Percentiles rank a stretch among this genome's conserved stretches.
These are phyloP conservation scores for Penicillium sumatraense DNA, from an alignment of 2,329 filamentous ascomycete species.

Conservation along the genomic window DNA sequence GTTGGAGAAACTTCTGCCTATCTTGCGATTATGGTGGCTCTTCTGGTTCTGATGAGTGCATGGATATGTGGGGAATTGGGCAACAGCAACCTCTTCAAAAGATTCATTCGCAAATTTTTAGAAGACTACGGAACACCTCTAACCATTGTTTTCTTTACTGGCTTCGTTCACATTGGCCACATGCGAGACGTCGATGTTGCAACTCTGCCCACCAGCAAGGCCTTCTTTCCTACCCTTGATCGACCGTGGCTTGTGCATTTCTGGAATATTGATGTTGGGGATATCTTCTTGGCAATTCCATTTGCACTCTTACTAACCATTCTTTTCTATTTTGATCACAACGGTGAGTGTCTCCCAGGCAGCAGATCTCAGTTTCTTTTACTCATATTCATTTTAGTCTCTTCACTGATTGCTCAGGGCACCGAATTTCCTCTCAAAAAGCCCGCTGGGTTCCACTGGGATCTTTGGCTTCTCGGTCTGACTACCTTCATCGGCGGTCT, in stretches of 20 bases:
- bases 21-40: constrained; percentile 74
- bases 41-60: constrained; percentile 77
- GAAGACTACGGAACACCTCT: constrained; percentile 88
- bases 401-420: constrained; percentile 79
- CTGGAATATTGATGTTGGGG: constrained; percentile 73
- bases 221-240: constrained; percentile 77
- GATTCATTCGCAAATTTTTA: constrained; percentile 77
- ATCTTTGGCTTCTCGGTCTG: constrained; percentile 77
- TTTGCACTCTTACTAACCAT: constrained; percentile 84
- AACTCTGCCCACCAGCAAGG: constrained; percentile 73
- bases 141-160: constrained; percentile 84
- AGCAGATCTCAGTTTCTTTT: not conserved
- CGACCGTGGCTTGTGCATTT: constrained; percentile 79
- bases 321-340: constrained; percentile 89
- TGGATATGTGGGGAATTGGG: constrained; percentile 76
- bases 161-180: constrained; percentile 83
- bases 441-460: constrained; percentile 85
- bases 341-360: constrained; percentile 59
- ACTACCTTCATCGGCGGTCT: constrained; percentile 77
- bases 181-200: constrained; percentile 74
- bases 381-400: constrained; percentile 58
- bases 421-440: constrained; percentile 81
- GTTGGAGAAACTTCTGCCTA: constrained; percentile 68
- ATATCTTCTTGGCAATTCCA: constrained; percentile 84
- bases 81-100: constrained; percentile 71